Evolutionary conservation across 2,329 filamentous ascomycete genomes (phyloP), one percentile per base, ranked within the genome.

Genomic region (Botrytis medusae): DNA sequence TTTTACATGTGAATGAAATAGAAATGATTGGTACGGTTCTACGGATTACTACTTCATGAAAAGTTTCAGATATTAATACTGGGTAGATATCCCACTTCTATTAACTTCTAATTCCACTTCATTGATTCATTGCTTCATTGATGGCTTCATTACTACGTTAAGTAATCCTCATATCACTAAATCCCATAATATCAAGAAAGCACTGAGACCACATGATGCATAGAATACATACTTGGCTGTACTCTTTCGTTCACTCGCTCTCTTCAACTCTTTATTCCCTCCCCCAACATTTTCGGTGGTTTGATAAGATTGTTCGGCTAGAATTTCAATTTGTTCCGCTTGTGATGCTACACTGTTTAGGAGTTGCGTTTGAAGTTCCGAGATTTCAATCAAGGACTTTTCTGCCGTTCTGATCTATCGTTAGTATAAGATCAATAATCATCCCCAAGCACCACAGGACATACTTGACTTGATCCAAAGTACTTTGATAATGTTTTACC

Each of bases 381-480:
- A 92, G 76, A 99, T 98, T 82, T 99, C 96, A 5, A 97, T 83
- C 9, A 99, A 87, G 0, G 94, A 97, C 81, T 93, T 93, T 82
- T 99, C 94, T 0, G 94, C 94, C 40, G 92, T 92, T 79, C 93
- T 97, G 79, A 74, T 44, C 32, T 44, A 70, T 16, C 22, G 42
- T 79, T 51, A 79, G 75, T 57, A 29, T 22, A 22, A 18, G 61
- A n/a, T 65, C 46, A 67, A 67, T 16, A 10, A 29, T 25, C n/a
- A 63, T 37, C 29, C 2, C n/a, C 6, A 29, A 32, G 40, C 32
- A 16, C 9, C 5, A 25, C 32, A 20, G 2, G 22, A 64, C 92
- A 72, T 88, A 97, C 93, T 92, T 93, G 77, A 98, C 94, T 87
- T 98, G 96, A 82, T 95, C 92, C 81, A 98, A 85, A n/a, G 93